Conservation (phyloP, 2,329 filamentous ascomycete species). For the Calonectria montana region DNA sequence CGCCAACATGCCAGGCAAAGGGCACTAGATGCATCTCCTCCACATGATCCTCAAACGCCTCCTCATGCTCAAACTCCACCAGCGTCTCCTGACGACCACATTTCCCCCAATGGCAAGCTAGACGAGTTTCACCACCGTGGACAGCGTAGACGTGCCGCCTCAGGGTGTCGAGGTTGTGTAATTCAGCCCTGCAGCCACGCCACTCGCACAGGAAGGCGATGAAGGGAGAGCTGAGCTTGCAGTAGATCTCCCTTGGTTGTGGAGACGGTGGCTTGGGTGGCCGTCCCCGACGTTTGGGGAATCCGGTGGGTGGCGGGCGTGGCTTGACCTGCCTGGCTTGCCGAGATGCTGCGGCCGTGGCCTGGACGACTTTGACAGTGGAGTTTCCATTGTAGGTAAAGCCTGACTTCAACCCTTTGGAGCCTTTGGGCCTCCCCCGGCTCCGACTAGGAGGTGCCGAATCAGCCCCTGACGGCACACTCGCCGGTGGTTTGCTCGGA, state of each 20-base stretch:
- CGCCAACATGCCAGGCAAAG: conserved; percentile 69
- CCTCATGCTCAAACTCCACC: conserved; percentile 49
- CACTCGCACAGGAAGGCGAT: conserved; percentile 70
- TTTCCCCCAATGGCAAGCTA: conserved; percentile 47
- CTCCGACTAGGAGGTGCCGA: conserved; percentile 18
- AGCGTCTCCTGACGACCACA: conserved; percentile 39
- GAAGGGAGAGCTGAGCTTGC: conserved; percentile 56
- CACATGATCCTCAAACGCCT: conserved; percentile 62
- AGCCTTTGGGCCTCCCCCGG: conserved; percentile 62
- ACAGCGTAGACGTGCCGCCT: conserved; percentile 63
- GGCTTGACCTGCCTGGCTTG: conserved; percentile 42
- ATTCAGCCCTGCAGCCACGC: conserved; percentile 67
- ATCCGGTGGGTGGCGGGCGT: conserved; percentile 38
- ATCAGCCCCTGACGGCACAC: conserved; percentile 17
- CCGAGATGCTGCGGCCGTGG: conserved; percentile 36
- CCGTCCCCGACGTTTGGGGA: conserved; percentile 55
- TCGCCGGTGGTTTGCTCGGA: conserved; percentile 2
- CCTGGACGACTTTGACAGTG: conserved; percentile 24
- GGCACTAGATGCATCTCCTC: conserved; percentile 65
- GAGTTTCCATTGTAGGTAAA: conserved; percentile 43
- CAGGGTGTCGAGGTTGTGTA: conserved; percentile 72
- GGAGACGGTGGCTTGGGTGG: conserved; percentile 53
- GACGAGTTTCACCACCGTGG: conserved; percentile 51
- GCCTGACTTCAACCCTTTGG: conserved; percentile 56
- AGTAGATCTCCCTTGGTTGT: conserved; percentile 55